phyloP scores from a whole-genome alignment of 371 early-diverging fungal species.

The Fennellomyces sp. region DNA sequence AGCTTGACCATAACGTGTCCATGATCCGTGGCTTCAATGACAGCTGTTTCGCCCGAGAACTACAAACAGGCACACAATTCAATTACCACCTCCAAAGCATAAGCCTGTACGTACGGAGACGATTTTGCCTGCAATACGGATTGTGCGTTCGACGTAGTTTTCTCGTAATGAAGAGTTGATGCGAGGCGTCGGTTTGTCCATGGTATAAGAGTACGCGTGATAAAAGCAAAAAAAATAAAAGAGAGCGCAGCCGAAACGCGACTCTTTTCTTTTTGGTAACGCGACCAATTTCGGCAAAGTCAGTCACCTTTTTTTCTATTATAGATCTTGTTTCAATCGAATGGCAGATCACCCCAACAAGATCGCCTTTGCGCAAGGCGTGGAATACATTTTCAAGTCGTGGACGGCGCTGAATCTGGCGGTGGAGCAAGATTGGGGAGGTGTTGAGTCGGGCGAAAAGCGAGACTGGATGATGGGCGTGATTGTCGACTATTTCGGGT shows the following conservation, averaged over 20 bases:
- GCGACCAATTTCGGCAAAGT: too few species aligned
- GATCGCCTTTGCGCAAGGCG: constrained; percentile 65
- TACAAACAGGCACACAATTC: too few species aligned
- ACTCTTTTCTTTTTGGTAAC: neutral
- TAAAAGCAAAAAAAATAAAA: neutral
- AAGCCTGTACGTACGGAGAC: constrained; percentile 40
- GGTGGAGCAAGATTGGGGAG: constrained; percentile 83
- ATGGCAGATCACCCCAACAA: constrained; percentile 58
- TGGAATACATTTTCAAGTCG: constrained; percentile 53
- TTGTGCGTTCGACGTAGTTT: constrained; percentile 53
- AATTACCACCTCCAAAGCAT: too few species aligned
- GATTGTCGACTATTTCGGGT: constrained; percentile 70
- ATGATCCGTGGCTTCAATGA: constrained; percentile 53
- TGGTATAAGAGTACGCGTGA: constrained; percentile 14
- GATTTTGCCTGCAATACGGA: constrained; percentile 60
- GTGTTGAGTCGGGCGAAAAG: constrained; percentile 73
- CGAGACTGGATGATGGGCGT: constrained; percentile 76
- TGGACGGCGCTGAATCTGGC: constrained; percentile 84
- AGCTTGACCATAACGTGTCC: constrained; percentile 52
- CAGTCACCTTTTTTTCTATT: neutral
- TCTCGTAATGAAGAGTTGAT: constrained; percentile 61
- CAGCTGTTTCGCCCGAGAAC: constrained; percentile 58
- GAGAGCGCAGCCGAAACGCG: neutral
- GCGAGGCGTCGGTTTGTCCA: constrained; percentile 70
- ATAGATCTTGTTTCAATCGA: neutral